These are phyloP conservation scores for Cordyceps farinosa DNA, from an alignment of 2,329 filamentous ascomycete genomes.

Conservation along the genomic window DNA sequence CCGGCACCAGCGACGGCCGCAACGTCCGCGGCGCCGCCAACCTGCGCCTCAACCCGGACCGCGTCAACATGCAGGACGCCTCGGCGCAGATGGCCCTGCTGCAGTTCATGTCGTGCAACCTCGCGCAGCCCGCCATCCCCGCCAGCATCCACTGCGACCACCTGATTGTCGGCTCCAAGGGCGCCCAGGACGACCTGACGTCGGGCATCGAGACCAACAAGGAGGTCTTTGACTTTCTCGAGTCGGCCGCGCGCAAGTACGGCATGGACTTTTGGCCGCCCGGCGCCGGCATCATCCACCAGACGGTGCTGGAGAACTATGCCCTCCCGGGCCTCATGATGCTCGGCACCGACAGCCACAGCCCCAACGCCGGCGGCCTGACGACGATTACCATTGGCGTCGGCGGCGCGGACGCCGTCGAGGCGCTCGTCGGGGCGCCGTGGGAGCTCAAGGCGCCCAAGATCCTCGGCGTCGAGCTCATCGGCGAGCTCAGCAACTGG, in stretches of 20 bases:
- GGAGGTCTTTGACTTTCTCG: conserved; percentile 96
- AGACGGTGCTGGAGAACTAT: conserved; percentile 97
- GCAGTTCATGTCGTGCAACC: conserved; percentile 96
- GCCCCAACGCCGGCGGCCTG: conserved; percentile 92
- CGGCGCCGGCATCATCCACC: conserved; percentile 92
- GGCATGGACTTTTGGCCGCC: conserved; percentile 96
- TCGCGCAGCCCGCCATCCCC: conserved; percentile 85
- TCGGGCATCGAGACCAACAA: conserved; percentile 87
- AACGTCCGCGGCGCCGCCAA: conserved; percentile 85
- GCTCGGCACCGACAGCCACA: conserved; percentile 96
- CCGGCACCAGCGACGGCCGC: conserved; percentile 76
- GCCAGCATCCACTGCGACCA: conserved; percentile 99
- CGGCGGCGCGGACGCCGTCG: conserved; percentile 93
- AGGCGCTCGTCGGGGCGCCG: conserved; percentile 90
- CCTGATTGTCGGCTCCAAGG: conserved; percentile 92
- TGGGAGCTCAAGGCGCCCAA: conserved; percentile 97
- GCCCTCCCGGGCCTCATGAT: conserved; percentile 97
- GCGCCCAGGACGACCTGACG: conserved; percentile 79
- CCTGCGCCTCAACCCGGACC: conserved; percentile 93
- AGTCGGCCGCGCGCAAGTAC: conserved; percentile 86
- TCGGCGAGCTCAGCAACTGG: conserved; percentile 84
- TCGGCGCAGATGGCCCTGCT: conserved; percentile 97
- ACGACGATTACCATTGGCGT: conserved; percentile 95
- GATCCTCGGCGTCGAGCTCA: conserved; percentile 79
- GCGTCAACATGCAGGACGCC: conserved; percentile 98